Conservation (phyloP, 495 filamentous ascomycete species). For the Aspergillus carlsbadensis region DNA sequence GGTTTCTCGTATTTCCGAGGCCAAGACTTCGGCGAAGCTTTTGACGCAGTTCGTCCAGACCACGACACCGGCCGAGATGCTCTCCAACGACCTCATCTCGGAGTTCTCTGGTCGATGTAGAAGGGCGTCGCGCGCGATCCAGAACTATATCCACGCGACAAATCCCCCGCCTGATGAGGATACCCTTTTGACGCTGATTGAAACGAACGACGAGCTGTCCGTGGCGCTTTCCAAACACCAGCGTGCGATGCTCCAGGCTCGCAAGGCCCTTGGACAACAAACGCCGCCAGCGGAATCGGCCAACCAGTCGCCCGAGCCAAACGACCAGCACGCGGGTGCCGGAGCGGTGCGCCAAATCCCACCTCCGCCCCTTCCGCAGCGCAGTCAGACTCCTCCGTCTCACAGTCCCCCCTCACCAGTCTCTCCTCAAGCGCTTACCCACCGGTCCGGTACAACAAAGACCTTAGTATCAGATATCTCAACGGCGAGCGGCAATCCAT, state of each 20-base stretch:
- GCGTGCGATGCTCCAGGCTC: constrained; percentile 73
- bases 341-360: constrained; percentile 14
- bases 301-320: constrained; percentile 22
- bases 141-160: constrained; percentile 76
- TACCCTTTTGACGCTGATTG: constrained; percentile 87
- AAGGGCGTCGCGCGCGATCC: constrained; percentile 72
- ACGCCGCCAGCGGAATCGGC: constrained; percentile 7
- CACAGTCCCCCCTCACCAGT: constrained; percentile 11
- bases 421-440: constrained; percentile 5
- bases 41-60: constrained; percentile 85
- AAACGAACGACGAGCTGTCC: constrained; percentile 87
- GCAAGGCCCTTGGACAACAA: constrained; percentile 33
- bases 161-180: constrained; percentile 85
- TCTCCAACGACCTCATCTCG: constrained; percentile 79
- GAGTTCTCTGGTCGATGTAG: constrained; percentile 91
- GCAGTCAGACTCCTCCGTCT: background rate
- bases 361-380: constrained; percentile 17
- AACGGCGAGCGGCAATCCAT: constrained; percentile 9
- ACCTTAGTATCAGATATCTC: constrained; percentile 8
- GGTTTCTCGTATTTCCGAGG: constrained; percentile 81
- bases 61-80: constrained; percentile 73
- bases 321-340: constrained; percentile 18
- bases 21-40: constrained; percentile 82
- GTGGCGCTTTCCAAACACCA: constrained; percentile 77
- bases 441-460: constrained; percentile 6